Base-by-base conservation (phyloP, 176 grass and related monocot species). In the Poa annua region DNA sequence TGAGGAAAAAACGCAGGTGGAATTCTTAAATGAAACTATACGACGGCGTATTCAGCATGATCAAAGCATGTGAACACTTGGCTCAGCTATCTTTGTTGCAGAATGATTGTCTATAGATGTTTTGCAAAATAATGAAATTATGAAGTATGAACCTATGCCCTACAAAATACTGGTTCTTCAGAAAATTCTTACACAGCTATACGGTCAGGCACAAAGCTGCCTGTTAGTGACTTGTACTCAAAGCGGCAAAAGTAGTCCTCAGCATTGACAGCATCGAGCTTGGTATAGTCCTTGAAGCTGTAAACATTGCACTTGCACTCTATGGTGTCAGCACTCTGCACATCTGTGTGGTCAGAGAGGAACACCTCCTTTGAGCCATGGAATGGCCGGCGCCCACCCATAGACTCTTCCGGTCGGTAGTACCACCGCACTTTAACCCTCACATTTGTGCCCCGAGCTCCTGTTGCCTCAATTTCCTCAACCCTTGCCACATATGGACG, bases 171-270 rank as follows among this genome's bases (percentile, higher is more conserved):
- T 51, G 74, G n/a, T 71, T 60, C 9, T 9, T 6, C 73, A 49
- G 55, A 63, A 56, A 63, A 39, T 67, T 71, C 94, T 91, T 97
- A 97, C 94, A 97, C 94, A 51, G 91, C 94, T 62, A 97, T 91
- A 26, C 87, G 88, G 13, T 97, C 94, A 5, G 94, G 94, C 22
- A 93, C 85, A 3, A 97, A 97, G 74, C 87, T 88, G 51, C 91
- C 94, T 51, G 91, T 85, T 39, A 87, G 76, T 19, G 91, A 91
- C 69, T 93, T 97, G 53, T 97, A 97, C 75, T 97, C 94, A 74
- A 97, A 97, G 49, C 94, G 88, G 48, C 91, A 97, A 71, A 97
- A 97, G 81, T 75, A 97, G 55, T 97, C 94, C 79, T 97, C 94
- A 15, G 80, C 66, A 33, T 86, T 88, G 19, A 97, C 91, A 69